These are phyloP conservation scores for Mycena amicta DNA, from an alignment of 768 basidiomycete genomes.

Conservation along the genomic window DNA sequence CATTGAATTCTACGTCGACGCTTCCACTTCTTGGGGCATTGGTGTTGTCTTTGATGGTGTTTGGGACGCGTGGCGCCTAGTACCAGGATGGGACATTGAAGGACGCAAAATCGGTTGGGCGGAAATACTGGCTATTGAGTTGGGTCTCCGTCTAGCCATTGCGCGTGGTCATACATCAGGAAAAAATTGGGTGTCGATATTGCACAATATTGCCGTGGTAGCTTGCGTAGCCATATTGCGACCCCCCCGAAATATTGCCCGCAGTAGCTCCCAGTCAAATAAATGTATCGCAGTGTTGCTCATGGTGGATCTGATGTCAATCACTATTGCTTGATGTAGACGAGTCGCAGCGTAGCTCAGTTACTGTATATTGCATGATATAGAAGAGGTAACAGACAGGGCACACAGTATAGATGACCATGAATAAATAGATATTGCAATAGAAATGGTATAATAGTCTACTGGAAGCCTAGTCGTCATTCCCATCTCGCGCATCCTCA, in stretches of 20 bases:
- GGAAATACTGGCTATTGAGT: slow-evolving; percentile 43
- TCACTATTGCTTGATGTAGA: not conserved
- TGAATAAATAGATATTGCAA: not conserved
- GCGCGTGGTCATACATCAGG: slow-evolving; percentile 13
- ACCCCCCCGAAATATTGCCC: not conserved
- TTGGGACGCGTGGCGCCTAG: slow-evolving; percentile 40
- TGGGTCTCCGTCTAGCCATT: slow-evolving; percentile 33
- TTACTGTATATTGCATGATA: not conserved
- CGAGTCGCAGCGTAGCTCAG: not conserved
- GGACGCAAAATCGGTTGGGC: slow-evolving; percentile 42
- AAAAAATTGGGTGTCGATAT: not conserved
- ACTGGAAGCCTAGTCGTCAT: not conserved
- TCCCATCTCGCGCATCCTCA: not conserved
- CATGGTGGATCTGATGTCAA: not conserved
- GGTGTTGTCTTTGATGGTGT: too few species aligned
- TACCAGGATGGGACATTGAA: slow-evolving; percentile 26
- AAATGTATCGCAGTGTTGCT: not conserved
- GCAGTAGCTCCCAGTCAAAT: not conserved
- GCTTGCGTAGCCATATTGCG: not conserved
- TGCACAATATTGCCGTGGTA: not conserved
- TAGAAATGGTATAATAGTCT: not conserved
- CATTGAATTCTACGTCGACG: too few species aligned
- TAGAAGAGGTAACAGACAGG: not conserved
- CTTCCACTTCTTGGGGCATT: too few species aligned
- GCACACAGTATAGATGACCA: not conserved